Evolutionary conservation across 345 rosid genomes (phyloP), one percentile per base, ranked within the genome.

Genomic region (Clarkia xantiana): DNA sequence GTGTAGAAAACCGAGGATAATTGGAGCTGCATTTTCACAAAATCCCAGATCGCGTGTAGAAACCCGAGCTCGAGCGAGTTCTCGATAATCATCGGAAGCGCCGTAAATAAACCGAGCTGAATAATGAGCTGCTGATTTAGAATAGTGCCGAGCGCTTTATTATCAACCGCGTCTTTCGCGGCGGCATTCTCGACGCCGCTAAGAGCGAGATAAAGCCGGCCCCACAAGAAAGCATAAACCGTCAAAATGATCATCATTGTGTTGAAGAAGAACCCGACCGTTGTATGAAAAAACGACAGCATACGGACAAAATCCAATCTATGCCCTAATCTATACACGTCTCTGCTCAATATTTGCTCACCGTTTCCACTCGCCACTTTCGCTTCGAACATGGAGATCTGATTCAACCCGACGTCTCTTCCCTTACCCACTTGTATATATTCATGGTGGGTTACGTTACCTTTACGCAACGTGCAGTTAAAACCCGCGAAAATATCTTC

Each of bases 11-110:
- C 60, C 0, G 60, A 56, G 25, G 52, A 45, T 9, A 56, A 20
- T 44, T 56, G 60, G 39, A 56, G 60, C 20, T 56, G 60, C 60
- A 56, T 56, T 18, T n/a, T 18, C 14, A 56, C n/a, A 52, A 56
- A 56, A 17, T 56, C 60, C 60, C 60, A 56, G 9, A 56, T 39
- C 4, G 60, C 52, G 18, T n/a, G 22, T 11, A 56, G 60, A 44
- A 56, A 47, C 13, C 60, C 60, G n/a, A 44, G 42, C 45, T 56
- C 52, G n/a, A 56, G 52, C 17, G 52, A 56, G 34, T 47, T 56
- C 34, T 46, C 60, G 13, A 56, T 25, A 14, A 56, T 47, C 52
- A 47, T 47, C 4, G 60, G 60, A 14, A 56, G 60, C 15, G 52
- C 60, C 6, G 60, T 56, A 52, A 56, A 56, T 1, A 56, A 9